Evolutionary conservation across 2,329 filamentous ascomycete genomes (phyloP).

Genomic region (Diaporthe longicolla): DNA sequence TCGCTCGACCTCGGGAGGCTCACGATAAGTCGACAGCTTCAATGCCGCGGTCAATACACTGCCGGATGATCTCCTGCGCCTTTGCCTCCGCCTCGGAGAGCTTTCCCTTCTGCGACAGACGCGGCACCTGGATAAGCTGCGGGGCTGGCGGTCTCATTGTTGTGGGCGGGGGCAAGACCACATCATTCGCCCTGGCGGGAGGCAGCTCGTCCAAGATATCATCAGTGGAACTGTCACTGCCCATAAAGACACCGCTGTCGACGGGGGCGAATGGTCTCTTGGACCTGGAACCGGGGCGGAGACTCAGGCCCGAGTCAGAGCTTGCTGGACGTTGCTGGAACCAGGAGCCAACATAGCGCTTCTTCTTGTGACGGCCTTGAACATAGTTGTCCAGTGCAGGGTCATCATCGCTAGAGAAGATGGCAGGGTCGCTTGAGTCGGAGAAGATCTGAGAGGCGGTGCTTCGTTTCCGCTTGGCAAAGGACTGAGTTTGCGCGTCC

Average conservation of each 20-base stretch:
- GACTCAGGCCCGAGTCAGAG: conserved; percentile 42
- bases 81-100: conserved; percentile 51
- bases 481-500: conserved; percentile 56
- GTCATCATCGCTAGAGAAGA: conserved; percentile 82
- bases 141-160: background rate
- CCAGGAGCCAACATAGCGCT: conserved; percentile 76
- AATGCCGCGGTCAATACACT: conserved; percentile 69
- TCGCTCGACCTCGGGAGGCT: conserved; percentile 45
- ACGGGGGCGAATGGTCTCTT: conserved; percentile 72
- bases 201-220: conserved; percentile 59
- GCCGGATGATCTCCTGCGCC: conserved; percentile 62
- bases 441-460: conserved; percentile 56
- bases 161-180: conserved; percentile 5
- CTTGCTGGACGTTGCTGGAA: conserved; percentile 69
- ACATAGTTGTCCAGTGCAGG: conserved; percentile 76
- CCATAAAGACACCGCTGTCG: conserved; percentile 78
- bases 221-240: conserved; percentile 67
- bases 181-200: conserved; percentile 8
- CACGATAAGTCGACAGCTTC: conserved; percentile 75
- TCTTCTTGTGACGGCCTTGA: conserved; percentile 70
- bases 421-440: conserved; percentile 78
- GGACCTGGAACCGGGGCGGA: conserved; percentile 39
- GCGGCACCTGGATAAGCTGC: conserved; percentile 25
- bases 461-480: conserved; percentile 59
- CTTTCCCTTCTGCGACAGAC: conserved; percentile 5